phyloP scores from a whole-genome alignment of 176 grass and related monocot species.

The Oropetium thomaeum region DNA sequence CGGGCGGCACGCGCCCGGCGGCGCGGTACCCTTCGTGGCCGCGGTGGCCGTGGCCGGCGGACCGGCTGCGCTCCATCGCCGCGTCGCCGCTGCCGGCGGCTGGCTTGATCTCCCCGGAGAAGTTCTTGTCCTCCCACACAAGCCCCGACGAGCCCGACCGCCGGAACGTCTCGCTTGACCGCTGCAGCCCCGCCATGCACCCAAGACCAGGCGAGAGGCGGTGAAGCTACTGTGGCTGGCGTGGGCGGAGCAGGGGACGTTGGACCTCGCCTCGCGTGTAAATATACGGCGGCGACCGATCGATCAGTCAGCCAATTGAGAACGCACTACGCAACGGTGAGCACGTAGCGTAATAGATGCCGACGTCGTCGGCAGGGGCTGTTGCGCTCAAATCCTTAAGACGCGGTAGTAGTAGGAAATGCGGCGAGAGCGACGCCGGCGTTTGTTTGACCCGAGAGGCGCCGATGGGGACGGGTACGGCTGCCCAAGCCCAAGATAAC shows the following conservation, averaged over 20 bases:
- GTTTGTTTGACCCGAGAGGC: conserved; percentile 2
- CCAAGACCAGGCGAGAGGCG: not conserved
- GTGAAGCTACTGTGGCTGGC: too few species aligned
- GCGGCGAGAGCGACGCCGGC: conserved; percentile 2
- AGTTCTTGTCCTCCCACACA: conserved; percentile 70
- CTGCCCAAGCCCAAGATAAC: conserved; percentile 37
- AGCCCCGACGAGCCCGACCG: conserved; percentile 86
- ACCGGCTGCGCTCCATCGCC: conserved; percentile 34
- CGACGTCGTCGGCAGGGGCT: conserved; percentile 2
- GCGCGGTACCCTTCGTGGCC: conserved; percentile 50
- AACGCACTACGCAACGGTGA: not conserved
- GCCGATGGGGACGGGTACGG: not conserved
- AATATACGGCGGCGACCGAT: not conserved
- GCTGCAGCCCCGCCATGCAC: conserved; percentile 71
- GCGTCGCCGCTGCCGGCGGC: conserved; percentile 3
- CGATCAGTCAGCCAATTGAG: not conserved
- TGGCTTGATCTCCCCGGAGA: conserved; percentile 56
- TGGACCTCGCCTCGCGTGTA: not conserved
- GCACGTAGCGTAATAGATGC: not conserved
- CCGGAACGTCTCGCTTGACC: conserved; percentile 83
- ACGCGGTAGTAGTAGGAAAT: not conserved
- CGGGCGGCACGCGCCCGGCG: conserved; percentile 49
- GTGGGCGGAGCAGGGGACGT: not conserved
- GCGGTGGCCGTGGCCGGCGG: not conserved
- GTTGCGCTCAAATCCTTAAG: not conserved